These are phyloP conservation scores for Cystofilobasidium bisporidii DNA, from an alignment of 768 basidiomycete species.

Conservation along the genomic window DNA sequence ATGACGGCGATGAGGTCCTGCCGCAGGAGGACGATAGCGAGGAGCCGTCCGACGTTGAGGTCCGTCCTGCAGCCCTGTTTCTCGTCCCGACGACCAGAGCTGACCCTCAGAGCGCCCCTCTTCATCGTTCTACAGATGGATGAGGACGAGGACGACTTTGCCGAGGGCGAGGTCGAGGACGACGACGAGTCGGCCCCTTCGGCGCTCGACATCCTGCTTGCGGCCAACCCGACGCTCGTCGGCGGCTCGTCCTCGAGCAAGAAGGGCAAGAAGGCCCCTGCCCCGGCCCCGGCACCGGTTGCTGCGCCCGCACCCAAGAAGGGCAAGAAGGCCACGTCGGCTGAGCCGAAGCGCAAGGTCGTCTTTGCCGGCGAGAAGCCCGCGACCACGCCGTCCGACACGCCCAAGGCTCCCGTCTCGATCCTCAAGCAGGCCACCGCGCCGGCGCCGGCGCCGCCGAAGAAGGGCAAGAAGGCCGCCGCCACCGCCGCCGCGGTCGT, in stretches of 20 bases:
- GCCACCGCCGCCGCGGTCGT: background rate
- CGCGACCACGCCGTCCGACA: slow-evolving; percentile 27
- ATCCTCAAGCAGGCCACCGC: slow-evolving; percentile 29
- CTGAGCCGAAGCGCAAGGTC: slow-evolving; percentile 23
- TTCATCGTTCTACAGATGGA: slow-evolving; percentile 20
- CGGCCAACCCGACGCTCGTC: slow-evolving; percentile 21
- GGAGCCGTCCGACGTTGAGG: slow-evolving; percentile 34
- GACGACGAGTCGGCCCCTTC: slow-evolving; percentile 23
- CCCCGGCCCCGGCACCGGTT: background rate
- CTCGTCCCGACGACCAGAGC: background rate
- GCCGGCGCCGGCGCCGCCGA: background rate
- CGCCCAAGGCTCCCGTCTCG: slow-evolving; percentile 16
- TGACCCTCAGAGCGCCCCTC: slow-evolving; percentile 17
- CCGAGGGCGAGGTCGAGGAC: slow-evolving; percentile 35
- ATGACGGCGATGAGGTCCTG: slow-evolving; percentile 39
- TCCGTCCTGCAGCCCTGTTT: slow-evolving; percentile 17
- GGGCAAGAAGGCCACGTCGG: slow-evolving; percentile 6
- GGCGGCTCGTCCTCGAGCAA: background rate
- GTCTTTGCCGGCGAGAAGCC: slow-evolving; percentile 19
- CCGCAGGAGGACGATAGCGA: slow-evolving; percentile 43
- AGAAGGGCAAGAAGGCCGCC: slow-evolving; percentile 23
- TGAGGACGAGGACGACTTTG: slow-evolving; percentile 36
- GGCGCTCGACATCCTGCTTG: slow-evolving; percentile 25
- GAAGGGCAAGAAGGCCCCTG: slow-evolving; percentile 25
- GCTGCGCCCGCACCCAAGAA: slow-evolving; percentile 17